Evolutionary conservation across 2,329 filamentous ascomycete species (phyloP).

Genomic region (Beauveria rudraprayagi): DNA sequence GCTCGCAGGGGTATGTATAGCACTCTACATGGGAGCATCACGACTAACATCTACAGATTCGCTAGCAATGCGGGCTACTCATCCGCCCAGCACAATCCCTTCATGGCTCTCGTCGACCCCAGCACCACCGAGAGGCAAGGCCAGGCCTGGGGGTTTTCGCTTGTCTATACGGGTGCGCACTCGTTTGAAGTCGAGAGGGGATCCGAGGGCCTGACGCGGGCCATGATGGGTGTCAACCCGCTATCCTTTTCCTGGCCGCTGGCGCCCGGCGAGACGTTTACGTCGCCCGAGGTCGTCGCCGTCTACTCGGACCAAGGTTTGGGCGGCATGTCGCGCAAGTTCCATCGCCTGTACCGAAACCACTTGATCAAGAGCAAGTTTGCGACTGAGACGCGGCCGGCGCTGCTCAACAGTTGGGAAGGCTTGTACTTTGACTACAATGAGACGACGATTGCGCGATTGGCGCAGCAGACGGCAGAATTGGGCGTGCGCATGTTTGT

Average conservation of each 20-base stretch:
- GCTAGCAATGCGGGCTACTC: slow-evolving; percentile 54
- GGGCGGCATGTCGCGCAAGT: slow-evolving; percentile 53
- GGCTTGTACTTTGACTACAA: slow-evolving; percentile 53
- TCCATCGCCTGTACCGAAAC: slow-evolving; percentile 53
- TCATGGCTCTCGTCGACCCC: slow-evolving; percentile 48
- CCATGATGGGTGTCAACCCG: slow-evolving; percentile 52
- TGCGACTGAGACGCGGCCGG: slow-evolving; percentile 42
- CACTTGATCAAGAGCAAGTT: slow-evolving; percentile 52
- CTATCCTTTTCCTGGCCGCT: slow-evolving; percentile 52
- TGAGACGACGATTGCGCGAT: slow-evolving; percentile 42
- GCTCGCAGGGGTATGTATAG: slow-evolving; percentile 40
- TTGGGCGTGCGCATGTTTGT: slow-evolving; percentile 57
- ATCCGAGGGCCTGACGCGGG: slow-evolving; percentile 53
- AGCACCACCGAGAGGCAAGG: slow-evolving; percentile 52
- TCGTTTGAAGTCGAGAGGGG: slow-evolving; percentile 52
- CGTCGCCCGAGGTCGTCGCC: slow-evolving; percentile 54
- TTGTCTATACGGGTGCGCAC: slow-evolving; percentile 58
- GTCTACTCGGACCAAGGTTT: slow-evolving; percentile 52
- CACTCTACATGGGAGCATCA: too few species aligned
- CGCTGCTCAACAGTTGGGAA: slow-evolving; percentile 60
- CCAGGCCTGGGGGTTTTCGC: slow-evolving; percentile 56
- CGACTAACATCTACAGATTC: slow-evolving; percentile 34
- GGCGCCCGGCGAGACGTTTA: slow-evolving; percentile 46
- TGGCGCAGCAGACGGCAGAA: slow-evolving; percentile 48
- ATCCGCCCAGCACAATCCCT: slow-evolving; percentile 57